Evolutionary conservation across 1,139 yeast species (phyloP).

Genomic region (Pichia sp.): DNA sequence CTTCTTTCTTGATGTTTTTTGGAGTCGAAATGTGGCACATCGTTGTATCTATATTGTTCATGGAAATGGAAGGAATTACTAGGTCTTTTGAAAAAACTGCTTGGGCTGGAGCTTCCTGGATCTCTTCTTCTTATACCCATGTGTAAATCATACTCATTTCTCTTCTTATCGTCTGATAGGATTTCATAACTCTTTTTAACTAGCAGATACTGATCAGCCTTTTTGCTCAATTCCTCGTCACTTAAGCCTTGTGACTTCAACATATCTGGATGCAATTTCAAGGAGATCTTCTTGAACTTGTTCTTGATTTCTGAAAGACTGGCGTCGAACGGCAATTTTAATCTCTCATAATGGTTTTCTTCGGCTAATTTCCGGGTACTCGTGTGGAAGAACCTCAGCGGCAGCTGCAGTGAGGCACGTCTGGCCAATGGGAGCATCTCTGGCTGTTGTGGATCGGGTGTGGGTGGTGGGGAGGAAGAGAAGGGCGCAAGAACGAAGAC

Average conservation of each 20-base stretch:
- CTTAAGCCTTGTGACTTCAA: slow-evolving; percentile 40
- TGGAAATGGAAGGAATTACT: slow-evolving; percentile 38
- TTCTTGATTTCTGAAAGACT: slow-evolving; percentile 60
- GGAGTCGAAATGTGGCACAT: slow-evolving; percentile 79
- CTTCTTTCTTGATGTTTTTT: slow-evolving; percentile 61
- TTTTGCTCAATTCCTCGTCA: slow-evolving; percentile 42
- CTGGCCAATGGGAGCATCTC: too few species aligned
- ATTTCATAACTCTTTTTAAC: slow-evolving; percentile 72
- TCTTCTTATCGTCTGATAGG: slow-evolving; percentile 51
- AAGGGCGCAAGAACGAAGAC: neutral
- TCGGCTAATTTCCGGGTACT: neutral
- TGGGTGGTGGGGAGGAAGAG: neutral
- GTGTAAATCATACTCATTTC: slow-evolving; percentile 48
- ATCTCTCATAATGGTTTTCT: slow-evolving; percentile 52
- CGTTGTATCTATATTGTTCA: slow-evolving; percentile 31
- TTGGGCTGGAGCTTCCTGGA: neutral
- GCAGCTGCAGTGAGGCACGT: too few species aligned
- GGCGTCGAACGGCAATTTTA: slow-evolving; percentile 54
- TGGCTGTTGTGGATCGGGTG: too few species aligned
- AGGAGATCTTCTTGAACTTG: slow-evolving; percentile 64
- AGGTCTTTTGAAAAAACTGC: slow-evolving; percentile 34
- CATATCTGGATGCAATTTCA: slow-evolving; percentile 75
- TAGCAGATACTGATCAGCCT: slow-evolving; percentile 52
- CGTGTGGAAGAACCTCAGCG: slow-evolving; percentile 1
- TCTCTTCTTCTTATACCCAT: slow-evolving; percentile 14